Evolutionary conservation across 1,284 basidiomycete genomes (phyloP), one percentile per base, ranked within the genome.

Genomic region (Lentinula novae-zelandiae): DNA sequence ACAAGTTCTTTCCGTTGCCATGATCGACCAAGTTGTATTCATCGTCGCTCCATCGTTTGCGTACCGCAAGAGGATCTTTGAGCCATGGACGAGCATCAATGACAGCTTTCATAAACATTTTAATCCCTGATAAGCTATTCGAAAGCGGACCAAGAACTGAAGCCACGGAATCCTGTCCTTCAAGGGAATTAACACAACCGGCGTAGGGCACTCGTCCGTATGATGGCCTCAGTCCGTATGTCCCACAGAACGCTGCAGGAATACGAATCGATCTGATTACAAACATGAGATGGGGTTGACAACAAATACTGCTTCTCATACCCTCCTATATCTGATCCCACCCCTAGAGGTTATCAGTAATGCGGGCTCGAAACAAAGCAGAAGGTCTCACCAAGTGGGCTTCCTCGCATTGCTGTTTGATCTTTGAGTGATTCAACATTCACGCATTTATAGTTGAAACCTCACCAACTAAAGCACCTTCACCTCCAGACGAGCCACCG

Each of bases 61-160:
- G 78, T 5, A 87, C 69, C 7, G 82, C 81, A 22, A 85, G 72
- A 1, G 91, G 88, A 67, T 91, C 89, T 63, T 73, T 75, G 6
- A 76, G 67, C 92, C 92, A 93, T 0, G 89, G 89, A 65, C 84
- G 78, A 4, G 75, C 69, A 55, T 78, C 78, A 13, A 87, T 70
- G n/a, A 91, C 78, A 0, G 83, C 80, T 67, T 86, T 82, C 68
- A 83, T 82, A 74, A 92, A 93, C 0, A 78, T 70, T 68, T 85
- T 85, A 55, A 93, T 69, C 3, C 84, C 87, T 15, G 76, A 80
- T 39, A 93, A 67, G 5, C 81, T 82, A 42, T 78, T 77, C 2
- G 84, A 78, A 70, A 94, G 79, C 1, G 92, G 92, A 0, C 92
- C 92, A 5, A 92, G 76, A 55, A 92, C 89, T 7, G 89, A 90